Conservation (phyloP, 768 basidiomycete species). For the Lanmaoa pseudosensibilis region DNA sequence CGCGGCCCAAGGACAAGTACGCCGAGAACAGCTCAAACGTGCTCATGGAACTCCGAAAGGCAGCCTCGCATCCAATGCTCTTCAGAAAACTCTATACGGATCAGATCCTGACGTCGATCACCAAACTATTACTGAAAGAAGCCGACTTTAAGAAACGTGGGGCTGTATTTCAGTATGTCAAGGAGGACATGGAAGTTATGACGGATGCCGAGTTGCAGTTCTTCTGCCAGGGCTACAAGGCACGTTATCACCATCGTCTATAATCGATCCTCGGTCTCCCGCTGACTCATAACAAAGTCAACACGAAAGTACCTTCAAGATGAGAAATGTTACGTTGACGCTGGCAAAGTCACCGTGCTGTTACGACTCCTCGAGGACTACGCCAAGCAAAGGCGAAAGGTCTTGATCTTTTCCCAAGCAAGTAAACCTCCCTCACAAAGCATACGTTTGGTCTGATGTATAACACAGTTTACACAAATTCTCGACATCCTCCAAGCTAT, state of each 20-base stretch:
- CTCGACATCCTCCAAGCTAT: slow-evolving; percentile 89
- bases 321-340: slow-evolving; percentile 74
- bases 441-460: neutral
- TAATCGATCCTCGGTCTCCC: neutral
- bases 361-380: slow-evolving; percentile 71
- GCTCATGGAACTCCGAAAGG: slow-evolving; percentile 96
- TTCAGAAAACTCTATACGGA: slow-evolving; percentile 87
- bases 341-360: slow-evolving; percentile 83
- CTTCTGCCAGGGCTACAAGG: slow-evolving; percentile 86
- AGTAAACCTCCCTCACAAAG: slow-evolving; percentile 14
- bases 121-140: slow-evolving; percentile 85
- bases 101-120: slow-evolving; percentile 66
- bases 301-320: slow-evolving; percentile 73
- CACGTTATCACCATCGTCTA: slow-evolving; percentile 27
- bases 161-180: slow-evolving; percentile 79
- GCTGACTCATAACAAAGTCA: slow-evolving; percentile 44
- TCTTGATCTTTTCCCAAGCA: slow-evolving; percentile 95
- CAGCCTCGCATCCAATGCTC: slow-evolving; percentile 93
- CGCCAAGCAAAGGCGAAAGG: slow-evolving; percentile 65
- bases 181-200: slow-evolving; percentile 99
- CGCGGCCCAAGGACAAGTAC: slow-evolving; percentile 65
- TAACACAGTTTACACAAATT: slow-evolving; percentile 84
- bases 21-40: slow-evolving; percentile 88
- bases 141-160: slow-evolving; percentile 86
- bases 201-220: slow-evolving; percentile 93